A percentile compares a stretch with the other conserved stretches of the same genome.
Conservation (phyloP, 495 filamentous ascomycete species). For the Penicillium riverlandense region DNA sequence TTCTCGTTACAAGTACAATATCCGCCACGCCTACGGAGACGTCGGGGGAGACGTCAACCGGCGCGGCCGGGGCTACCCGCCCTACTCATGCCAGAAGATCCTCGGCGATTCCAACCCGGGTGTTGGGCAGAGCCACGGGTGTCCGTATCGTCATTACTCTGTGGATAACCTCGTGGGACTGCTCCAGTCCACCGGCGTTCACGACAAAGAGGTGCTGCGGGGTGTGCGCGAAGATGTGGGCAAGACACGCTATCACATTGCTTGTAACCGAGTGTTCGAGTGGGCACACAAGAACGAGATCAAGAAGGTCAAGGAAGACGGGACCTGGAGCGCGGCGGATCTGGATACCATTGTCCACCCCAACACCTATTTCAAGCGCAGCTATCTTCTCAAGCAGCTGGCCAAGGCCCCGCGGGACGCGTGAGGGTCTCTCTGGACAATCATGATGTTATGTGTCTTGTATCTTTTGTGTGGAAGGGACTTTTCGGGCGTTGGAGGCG, state of each 20-base stretch:
- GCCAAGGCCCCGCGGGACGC: conserved; percentile 25
- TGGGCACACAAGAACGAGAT: conserved; percentile 78
- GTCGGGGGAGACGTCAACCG: conserved; percentile 89
- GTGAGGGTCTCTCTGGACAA: conserved; percentile 10
- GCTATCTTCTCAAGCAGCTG: conserved; percentile 73
- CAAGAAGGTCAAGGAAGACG: conserved; percentile 78
- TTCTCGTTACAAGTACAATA: conserved; percentile 94
- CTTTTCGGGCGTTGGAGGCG: conserved; percentile 14
- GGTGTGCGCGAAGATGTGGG: conserved; percentile 85
- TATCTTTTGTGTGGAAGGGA: too few species aligned
- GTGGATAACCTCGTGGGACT: conserved; percentile 74
- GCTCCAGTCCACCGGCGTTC: conserved; percentile 68
- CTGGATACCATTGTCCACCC: conserved; percentile 96
- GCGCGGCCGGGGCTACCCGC: conserved; percentile 76
- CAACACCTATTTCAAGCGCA: conserved; percentile 95
- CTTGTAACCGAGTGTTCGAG: conserved; percentile 96
- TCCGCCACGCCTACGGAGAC: conserved; percentile 88
- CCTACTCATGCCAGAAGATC: conserved; percentile 91
- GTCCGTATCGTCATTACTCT: conserved; percentile 89
- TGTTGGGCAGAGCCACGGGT: conserved; percentile 82
- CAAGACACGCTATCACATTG: conserved; percentile 85
- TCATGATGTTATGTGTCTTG: conserved; percentile 23
- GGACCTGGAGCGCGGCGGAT: conserved; percentile 67
- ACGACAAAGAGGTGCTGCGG: conserved; percentile 67
- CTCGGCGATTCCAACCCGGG: conserved; percentile 78